Evolutionary conservation across 1,284 basidiomycete genomes (phyloP).

Genomic region (Amylostereum areolatum): DNA sequence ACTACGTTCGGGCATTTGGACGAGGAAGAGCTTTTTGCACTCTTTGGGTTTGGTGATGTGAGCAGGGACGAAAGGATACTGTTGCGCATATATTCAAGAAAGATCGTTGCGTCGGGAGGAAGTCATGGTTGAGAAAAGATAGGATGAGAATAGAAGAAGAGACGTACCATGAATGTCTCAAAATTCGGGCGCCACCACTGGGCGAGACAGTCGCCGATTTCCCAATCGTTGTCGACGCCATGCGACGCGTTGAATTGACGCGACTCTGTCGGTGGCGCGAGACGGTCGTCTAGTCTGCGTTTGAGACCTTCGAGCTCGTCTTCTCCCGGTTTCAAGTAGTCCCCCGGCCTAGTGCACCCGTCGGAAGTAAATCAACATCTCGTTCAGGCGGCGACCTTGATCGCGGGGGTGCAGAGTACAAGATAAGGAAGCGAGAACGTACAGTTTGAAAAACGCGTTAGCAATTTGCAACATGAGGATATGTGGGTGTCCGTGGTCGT

Average conservation of each 20-base stretch:
- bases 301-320: constrained; percentile 89
- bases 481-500: constrained; percentile 92
- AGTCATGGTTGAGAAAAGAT: background rate
- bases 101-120: background rate
- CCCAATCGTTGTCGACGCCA: constrained; percentile 85
- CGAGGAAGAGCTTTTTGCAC: constrained; percentile 93
- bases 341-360: constrained; percentile 74
- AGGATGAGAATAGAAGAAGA: background rate
- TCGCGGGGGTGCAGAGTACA: too few relatives aligned
- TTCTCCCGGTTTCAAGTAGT: constrained; percentile 95
- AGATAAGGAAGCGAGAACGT: constrained; percentile 21
- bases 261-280: constrained; percentile 67
- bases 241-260: constrained; percentile 67
- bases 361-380: background rate
- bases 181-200: constrained; percentile 99
- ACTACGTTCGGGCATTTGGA: constrained; percentile 94
- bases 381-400: too few relatives aligned
- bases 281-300: constrained; percentile 79
- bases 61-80: constrained; percentile 97
- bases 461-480: constrained; percentile 98
- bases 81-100: constrained; percentile 6
- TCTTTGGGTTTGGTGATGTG: constrained; percentile 98
- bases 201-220: constrained; percentile 89
- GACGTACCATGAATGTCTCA: constrained; percentile 92
- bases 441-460: constrained; percentile 99